Conservation (phyloP, 306 rosid genomes). For the Cucumis cinereus region DNA sequence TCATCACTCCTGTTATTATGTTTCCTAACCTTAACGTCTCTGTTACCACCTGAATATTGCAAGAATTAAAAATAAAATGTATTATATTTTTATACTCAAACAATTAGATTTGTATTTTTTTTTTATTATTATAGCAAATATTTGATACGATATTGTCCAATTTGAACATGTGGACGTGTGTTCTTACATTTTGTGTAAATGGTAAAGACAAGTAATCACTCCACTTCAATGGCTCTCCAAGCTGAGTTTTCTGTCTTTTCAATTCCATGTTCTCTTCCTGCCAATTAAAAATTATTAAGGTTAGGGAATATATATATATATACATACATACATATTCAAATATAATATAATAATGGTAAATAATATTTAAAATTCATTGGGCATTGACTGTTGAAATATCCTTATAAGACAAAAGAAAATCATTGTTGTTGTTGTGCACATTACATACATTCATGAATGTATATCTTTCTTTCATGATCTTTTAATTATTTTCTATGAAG, state of each 20-base stretch:
- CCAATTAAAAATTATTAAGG: not conserved
- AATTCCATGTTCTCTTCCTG: constrained; percentile 84
- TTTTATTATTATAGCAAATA: too few relatives aligned
- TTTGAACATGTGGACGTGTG: too few relatives aligned
- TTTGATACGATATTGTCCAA: too few relatives aligned
- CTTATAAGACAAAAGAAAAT: not conserved
- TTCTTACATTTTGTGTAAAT: constrained; percentile 72
- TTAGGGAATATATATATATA: too few relatives aligned
- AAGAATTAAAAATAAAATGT: too few relatives aligned
- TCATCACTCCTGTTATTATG: constrained; percentile 74
- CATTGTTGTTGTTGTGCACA: not conserved
- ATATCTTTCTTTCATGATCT: not conserved
- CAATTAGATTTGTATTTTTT: too few relatives aligned
- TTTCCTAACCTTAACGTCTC: constrained; percentile 75
- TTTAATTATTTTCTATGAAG: not conserved
- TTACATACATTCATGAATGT: not conserved
- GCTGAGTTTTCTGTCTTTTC: constrained; percentile 47
- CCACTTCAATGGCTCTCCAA: constrained; percentile 61
- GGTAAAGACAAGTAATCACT: constrained; percentile 74
- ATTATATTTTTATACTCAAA: too few relatives aligned
- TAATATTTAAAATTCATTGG: not conserved
- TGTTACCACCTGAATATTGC: constrained; percentile 42
- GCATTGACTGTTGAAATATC: not conserved
- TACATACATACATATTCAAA: not conserved
- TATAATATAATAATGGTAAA: not conserved